Base-by-base conservation (phyloP, 768 basidiomycete genomes). In the Mycena haematopus region DNA sequence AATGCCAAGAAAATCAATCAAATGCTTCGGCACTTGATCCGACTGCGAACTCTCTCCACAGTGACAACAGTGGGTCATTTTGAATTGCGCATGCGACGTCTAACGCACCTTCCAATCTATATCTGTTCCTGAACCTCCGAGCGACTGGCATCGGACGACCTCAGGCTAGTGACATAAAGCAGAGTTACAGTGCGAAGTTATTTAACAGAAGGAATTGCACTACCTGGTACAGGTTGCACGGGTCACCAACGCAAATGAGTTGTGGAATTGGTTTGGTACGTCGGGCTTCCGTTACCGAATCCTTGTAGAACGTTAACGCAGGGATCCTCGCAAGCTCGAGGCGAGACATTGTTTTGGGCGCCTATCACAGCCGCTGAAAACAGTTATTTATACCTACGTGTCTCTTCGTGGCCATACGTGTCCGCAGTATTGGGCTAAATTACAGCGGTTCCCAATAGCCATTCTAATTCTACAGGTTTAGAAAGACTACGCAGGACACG, bases 61-160 rank as follows among this genome's bases (percentile, higher is more conserved):
- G n/a, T n/a, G 24, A 40, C 50, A n/a, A n/a, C n/a, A 11, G 24
- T 25, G 14, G 19, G 24, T 25, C 36, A 24, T 27, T 58, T 47
- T 36, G 22, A 15, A 7, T 9, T 15, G 21, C 15, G 2, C 47
- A 6, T 76, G 82, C 68, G 69, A 89, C 92, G 17, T 8, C 3
- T 10, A 8, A 40, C 54, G 19, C 31, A 57, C 61, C 61, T 92
- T 93, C 96, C 96, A 98, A 70, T 96, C 94, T 3, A 96, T 87
- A 11, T 92, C 91, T 1, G 84, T 79, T 6, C 91, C 94, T 62
- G 78, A 76, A 4, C 91, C 91, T 40, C 95, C 93, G 19, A 90
- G 79, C 66, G 90, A 96, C 58, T 78, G 79, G 75, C 96, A 98
- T 67, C 92, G 87, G 35, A 98, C 89, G 24, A 87, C 93, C 65